Base-by-base conservation (phyloP, 345 rosid genomes). In the Sisymbrium irio region DNA sequence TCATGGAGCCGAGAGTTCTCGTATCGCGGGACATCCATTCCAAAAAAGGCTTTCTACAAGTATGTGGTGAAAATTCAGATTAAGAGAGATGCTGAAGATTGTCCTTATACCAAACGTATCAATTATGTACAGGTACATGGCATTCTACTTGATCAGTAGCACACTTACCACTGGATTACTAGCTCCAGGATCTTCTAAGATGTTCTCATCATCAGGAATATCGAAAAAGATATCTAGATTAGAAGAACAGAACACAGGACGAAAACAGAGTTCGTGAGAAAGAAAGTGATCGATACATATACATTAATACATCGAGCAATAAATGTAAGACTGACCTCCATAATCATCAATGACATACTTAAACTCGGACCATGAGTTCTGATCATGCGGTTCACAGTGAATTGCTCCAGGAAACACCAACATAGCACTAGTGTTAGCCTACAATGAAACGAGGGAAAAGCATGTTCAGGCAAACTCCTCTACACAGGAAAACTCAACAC, bases 141-240 rank as follows among this genome's bases (percentile, higher is more conserved):
- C 28, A 49, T 58, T 46, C 25, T 28, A 56, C 53, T 65, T 45
- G 78, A 58, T 68, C 46, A 85, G 75, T 66, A 30, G 55, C 67
- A 71, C 53, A n/a, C 91, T 84, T 80, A 94, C 98, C 89, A 94
- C 97, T 46, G 92, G 97, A 75, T 86, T 94, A 74, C 83, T 89
- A 57, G 96, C 96, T 82, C 88, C 91, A 62, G 75, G 95, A 82
- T 91, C 97, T 83, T 83, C 83, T 78, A 94, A 73, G 78, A 94
- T 85, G 79, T 91, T 94, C 75, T 69, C 83, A 37, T 85, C 83
- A 60, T 94, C 96, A 39, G 78, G 86, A 80, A 91, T 85, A 71
- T 91, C 93, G 72, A 94, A 89, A 79, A 87, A 89, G 65, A 91
- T 87, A 80, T 91, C 98, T 94, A 86, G 10, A 78, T 51, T 7